Evolutionary conservation across 257 asterid genomes (phyloP).

Genomic region (Osmanthus fragrans): DNA sequence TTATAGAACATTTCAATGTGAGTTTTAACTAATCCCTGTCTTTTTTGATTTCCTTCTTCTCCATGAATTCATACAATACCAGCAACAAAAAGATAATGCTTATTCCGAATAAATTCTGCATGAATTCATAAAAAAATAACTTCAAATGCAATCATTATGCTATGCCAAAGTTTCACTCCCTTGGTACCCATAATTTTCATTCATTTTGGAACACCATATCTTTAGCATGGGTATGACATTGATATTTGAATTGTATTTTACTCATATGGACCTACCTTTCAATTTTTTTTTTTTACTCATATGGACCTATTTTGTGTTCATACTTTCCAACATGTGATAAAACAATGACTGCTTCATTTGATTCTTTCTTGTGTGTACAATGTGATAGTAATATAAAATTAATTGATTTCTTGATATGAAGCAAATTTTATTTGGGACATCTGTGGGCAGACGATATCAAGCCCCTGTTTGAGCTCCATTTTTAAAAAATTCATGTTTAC

Average conservation of each 20-base stretch:
- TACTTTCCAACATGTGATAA: background rate
- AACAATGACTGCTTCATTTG: background rate
- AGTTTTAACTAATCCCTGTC: conserved; percentile 33
- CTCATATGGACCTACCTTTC: no score
- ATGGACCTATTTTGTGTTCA: background rate
- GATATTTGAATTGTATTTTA: background rate
- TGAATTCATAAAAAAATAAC: background rate
- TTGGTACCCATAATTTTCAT: background rate
- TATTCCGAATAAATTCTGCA: background rate
- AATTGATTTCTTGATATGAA: background rate
- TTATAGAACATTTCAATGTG: conserved; percentile 88
- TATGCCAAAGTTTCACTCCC: background rate
- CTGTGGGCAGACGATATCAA: background rate
- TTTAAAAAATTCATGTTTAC: no score
- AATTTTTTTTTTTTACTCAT: background rate
- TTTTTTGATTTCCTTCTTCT: background rate
- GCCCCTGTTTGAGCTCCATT: no score
- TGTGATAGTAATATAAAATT: background rate
- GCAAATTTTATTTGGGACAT: background rate
- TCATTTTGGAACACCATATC: background rate
- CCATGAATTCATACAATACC: background rate
- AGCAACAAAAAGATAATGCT: background rate
- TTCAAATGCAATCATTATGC: background rate
- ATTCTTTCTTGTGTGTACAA: background rate
- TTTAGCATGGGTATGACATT: background rate